These are phyloP conservation scores for Suillus alpinus DNA, from an alignment of 768 basidiomycete genomes.

Conservation along the genomic window DNA sequence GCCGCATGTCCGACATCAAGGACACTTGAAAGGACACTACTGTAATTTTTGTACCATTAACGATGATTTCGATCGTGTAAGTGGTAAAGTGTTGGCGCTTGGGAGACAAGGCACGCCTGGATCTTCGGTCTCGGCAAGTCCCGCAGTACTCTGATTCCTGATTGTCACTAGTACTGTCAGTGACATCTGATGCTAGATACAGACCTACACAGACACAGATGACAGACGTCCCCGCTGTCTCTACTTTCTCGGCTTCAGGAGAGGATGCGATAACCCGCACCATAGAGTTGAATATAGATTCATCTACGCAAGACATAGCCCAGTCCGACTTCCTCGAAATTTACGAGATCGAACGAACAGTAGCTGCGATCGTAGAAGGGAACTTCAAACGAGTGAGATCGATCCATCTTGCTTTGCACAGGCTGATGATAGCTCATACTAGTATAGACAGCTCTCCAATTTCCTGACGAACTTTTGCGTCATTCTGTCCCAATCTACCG, in stretches of 20 bases:
- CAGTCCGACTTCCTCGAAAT: constrained; percentile 52
- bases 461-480: constrained; percentile 89
- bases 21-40: background rate
- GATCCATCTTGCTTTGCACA: background rate
- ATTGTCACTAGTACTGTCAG: background rate
- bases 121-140: background rate
- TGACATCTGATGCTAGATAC: background rate
- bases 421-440: background rate
- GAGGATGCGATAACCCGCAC: constrained; percentile 61
- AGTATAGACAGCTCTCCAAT: constrained; percentile 81
- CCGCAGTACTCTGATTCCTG: background rate
- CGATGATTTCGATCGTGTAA: background rate
- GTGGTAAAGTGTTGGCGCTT: too few relatives aligned
- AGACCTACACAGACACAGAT: background rate
- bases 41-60: background rate
- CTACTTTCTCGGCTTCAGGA: constrained; percentile 52
- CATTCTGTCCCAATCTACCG: constrained; percentile 85
- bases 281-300: constrained; percentile 45
- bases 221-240: background rate
- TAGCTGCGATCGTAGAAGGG: constrained; percentile 53
- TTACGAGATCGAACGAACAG: constrained; percentile 75
- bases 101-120: background rate
- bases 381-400: constrained; percentile 67
- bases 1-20: background rate
- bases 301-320: constrained; percentile 29